phyloP scores from a whole-genome alignment of 2,329 filamentous ascomycete genomes.

The Elsinoe fawcettii region DNA sequence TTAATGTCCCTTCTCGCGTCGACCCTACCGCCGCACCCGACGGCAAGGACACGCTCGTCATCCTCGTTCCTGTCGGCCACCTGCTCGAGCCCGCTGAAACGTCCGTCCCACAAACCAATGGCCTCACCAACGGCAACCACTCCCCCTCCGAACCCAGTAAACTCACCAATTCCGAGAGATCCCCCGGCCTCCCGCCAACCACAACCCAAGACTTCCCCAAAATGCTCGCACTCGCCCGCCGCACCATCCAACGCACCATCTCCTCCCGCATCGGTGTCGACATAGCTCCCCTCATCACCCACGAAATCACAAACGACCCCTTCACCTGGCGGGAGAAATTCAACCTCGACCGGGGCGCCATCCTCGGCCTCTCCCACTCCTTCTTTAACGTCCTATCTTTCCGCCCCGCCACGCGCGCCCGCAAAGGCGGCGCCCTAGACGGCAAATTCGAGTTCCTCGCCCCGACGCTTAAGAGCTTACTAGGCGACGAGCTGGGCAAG shows the following conservation, averaged over 20 bases:
- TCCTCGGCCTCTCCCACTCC: slow-evolving; percentile 61
- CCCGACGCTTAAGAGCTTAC: background rate
- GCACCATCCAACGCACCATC: slow-evolving; percentile 55
- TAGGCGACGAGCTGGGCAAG: slow-evolving; percentile 13
- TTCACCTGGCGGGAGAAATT: slow-evolving; percentile 57
- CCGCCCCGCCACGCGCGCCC: slow-evolving; percentile 53
- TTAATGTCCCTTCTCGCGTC: slow-evolving; percentile 65
- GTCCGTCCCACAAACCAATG: slow-evolving; percentile 26
- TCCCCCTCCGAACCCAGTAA: slow-evolving; percentile 20
- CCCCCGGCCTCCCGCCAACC: slow-evolving; percentile 34
- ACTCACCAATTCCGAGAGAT: slow-evolving; percentile 22
- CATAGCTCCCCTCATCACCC: slow-evolving; percentile 43
- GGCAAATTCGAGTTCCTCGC: slow-evolving; percentile 20
- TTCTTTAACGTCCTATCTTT: slow-evolving; percentile 68
- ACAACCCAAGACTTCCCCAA: slow-evolving; percentile 52
- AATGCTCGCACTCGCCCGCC: slow-evolving; percentile 53
- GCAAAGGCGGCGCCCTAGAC: slow-evolving; percentile 34
- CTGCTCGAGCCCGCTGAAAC: slow-evolving; percentile 42
- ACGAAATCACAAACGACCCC: slow-evolving; percentile 61
- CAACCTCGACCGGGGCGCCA: slow-evolving; percentile 68
- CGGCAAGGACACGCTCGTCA: slow-evolving; percentile 58
- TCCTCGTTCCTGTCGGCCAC: slow-evolving; percentile 66
- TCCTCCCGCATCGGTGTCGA: slow-evolving; percentile 51
- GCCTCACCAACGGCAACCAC: slow-evolving; percentile 14
- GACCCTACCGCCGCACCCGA: slow-evolving; percentile 60